Evolutionary conservation across 768 basidiomycete genomes (phyloP), one percentile per base, ranked within the genome.

Genomic region (Suillus subaureus): DNA sequence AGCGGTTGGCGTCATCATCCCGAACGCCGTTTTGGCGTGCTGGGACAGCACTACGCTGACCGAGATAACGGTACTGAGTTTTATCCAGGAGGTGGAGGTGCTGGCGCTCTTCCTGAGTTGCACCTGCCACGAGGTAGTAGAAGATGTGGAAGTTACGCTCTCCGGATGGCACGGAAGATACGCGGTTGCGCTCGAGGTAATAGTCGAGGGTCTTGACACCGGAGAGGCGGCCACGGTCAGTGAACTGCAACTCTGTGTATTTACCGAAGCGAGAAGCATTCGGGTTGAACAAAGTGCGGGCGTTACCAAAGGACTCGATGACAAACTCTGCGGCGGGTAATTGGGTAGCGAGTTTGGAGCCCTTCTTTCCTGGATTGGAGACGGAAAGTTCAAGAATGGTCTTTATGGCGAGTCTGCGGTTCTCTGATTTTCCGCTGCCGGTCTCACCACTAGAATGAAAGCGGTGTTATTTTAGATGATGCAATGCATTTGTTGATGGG

Each of bases 71-170:
- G 70, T 95, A 99, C 8, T 87, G 84, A 1, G 87, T 85, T 75
- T 90, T 90, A 73, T 97, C 92, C 61, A 85, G 79, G 11, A 99
- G 84, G 67, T 92, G 91, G 61, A 99, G 85, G 74, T 96, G 94
- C 35, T 92, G 88, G 16, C 93, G 82, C 75, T 99, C 97, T 71
- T 99, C 97, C 0, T 86, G 73, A 0, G 91, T 88, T 2, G 96
- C 95, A 31, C 97, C 97, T 0, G 94, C 91, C 65, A 96, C 89
- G 72, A 99, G 87, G 76, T 97, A 97, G 75, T 99, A 98, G 78
- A 99, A 97, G 42, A 97, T 95, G 77, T 99, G 96, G 75, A 99
- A 98, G 70, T 97, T 98, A 13, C 96, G 88, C 77, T 99, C 96
- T 63, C 95, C 96, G 0, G 90, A 92, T 0, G 94, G 92, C 0